Base-by-base conservation (phyloP, 164 flowering plant genomes). In the Aristolochia californica region DNA sequence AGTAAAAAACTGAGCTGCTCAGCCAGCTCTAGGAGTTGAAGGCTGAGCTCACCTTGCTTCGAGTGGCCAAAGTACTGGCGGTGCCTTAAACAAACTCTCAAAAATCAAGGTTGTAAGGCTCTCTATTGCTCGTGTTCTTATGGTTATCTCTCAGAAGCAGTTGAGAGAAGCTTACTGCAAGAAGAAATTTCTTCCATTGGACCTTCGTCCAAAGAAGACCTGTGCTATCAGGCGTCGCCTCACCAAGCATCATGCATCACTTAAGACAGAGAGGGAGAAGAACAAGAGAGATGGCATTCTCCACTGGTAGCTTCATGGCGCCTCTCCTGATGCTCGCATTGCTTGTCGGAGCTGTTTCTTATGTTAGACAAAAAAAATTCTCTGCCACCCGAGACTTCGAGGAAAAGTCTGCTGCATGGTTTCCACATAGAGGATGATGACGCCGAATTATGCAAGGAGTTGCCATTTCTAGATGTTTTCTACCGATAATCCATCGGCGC, bases 191-290 rank as follows among this genome's bases (percentile, higher is more conserved):
- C 48, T 85, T 71, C 96, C 91, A 0, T 79, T 85, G 58, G 96
- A 87, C 65, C 76, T 87, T 34, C 83, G 96, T 57, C 91, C 91
- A 22, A 85, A 85, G 86, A 85, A 85, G 75, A 87, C 96, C 62
- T 70, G 91, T 52, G 89, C 91, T 51, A 87, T 85, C 52, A 78
- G 89, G 34, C 78, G 78, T 17, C 78, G 86, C 55, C 88, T 87
- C 14, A 87, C 95, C 48, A 87, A 87, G 62, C 82, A 87, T 14
- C 83, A 87, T 88, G 81, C 53, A 21, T 78, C 85, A 10, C 61
- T 84, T 78, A 87, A 76, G 67, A 72, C 76, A n/a, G n/a, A 1
- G 70, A 68, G 26, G 60, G 75, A 65, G 75, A 76, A 67, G 73
- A 73, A 67, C n/a, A 76, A 76, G 64, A 76, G 54, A 66, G n/a